A percentile compares a stretch with the other conserved stretches of the same genome.
phyloP scores from a whole-genome alignment of 2,329 filamentous ascomycete species.

The Iodosphaeria phyllophila region DNA sequence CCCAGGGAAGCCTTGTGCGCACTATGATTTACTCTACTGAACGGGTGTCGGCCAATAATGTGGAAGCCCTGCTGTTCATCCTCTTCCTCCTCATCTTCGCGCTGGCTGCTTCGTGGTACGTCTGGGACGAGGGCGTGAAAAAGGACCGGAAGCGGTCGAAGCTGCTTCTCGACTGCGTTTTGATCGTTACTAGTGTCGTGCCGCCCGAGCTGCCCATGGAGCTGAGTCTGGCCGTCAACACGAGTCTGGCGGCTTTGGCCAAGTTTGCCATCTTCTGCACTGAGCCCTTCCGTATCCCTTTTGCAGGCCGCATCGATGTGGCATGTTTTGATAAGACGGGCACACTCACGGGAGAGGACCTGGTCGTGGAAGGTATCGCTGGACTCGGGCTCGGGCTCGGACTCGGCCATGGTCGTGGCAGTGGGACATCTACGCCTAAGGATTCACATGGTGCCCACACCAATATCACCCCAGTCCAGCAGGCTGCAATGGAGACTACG shows the following conservation, averaged over 20 bases:
- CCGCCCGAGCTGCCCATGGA: conserved; percentile 99
- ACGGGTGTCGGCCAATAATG: conserved; percentile 95
- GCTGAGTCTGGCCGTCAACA: conserved; percentile 91
- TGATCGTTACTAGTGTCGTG: conserved; percentile 95
- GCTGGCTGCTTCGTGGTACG: conserved; percentile 94
- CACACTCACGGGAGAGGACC: conserved; percentile 85
- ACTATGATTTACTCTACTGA: conserved; percentile 99
- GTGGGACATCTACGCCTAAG: conserved; percentile 41
- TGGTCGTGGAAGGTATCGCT: conserved; percentile 93
- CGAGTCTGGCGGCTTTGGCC: conserved; percentile 81
- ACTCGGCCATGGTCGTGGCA: no score
- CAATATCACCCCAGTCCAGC: conserved; percentile 50
- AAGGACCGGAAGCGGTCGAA: conserved; percentile 95
- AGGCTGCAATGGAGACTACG: conserved; percentile 65
- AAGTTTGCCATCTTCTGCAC: conserved; percentile 97
- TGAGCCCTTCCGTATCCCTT: conserved; percentile 95
- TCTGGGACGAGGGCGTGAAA: conserved; percentile 90
- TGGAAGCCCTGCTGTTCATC: conserved; percentile 91
- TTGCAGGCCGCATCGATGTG: conserved; percentile 83
- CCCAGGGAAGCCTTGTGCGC: conserved; percentile 88
- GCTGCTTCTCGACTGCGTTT: conserved; percentile 86
- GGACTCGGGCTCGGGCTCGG: conserved; percentile 61
- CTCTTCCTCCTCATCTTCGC: conserved; percentile 93
- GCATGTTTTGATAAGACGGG: conserved; percentile 99
- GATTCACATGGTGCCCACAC: conserved; percentile 72